phyloP scores from a whole-genome alignment of 805 yeast species.

The Peterozyma toletana region DNA sequence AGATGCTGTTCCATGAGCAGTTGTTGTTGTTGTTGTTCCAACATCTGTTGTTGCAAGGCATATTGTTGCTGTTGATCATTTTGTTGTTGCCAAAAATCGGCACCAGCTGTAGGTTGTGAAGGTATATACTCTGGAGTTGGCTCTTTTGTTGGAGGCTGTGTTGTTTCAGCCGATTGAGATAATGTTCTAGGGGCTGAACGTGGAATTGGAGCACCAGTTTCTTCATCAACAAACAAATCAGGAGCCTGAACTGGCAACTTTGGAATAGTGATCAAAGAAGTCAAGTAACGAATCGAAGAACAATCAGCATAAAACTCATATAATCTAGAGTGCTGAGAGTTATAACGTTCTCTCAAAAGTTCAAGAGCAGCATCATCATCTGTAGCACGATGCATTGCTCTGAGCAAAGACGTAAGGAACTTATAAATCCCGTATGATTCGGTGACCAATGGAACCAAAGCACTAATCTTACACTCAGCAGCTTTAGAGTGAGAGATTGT shows the following conservation, averaged over 20 bases:
- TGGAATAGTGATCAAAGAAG: conserved; percentile 77
- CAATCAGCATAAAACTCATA: conserved; percentile 88
- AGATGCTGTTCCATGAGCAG: conserved; percentile 59
- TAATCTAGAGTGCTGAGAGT: conserved; percentile 60
- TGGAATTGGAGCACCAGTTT: conserved; percentile 25
- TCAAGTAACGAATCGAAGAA: conserved; percentile 72
- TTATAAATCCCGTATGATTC: conserved; percentile 92
- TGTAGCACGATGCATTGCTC: conserved; percentile 75
- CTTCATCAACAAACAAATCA: conserved; percentile 41
- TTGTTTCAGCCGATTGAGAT: conserved; percentile 18
- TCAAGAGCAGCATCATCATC: conserved; percentile 70
- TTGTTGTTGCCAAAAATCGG: conserved; percentile 32
- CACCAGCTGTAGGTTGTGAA: conserved; percentile 48
- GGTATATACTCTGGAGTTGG: conserved; percentile 41
- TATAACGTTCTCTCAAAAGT: conserved; percentile 66
- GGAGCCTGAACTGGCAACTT: conserved; percentile 56
- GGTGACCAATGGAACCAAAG: conserved; percentile 82
- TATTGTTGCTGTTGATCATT: conserved; percentile 45
- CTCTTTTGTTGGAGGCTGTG: conserved; percentile 17
- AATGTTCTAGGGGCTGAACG: conserved; percentile 17
- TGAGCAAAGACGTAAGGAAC: conserved; percentile 81
- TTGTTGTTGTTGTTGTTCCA: conserved; percentile 42
- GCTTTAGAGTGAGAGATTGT: conserved; percentile 52
- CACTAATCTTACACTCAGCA: conserved; percentile 73
- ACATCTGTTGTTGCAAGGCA: background rate